Evolutionary conservation across 139 green algal species (phyloP), one percentile per base, ranked within the genome.

Genomic region (Marvania coccoides): DNA sequence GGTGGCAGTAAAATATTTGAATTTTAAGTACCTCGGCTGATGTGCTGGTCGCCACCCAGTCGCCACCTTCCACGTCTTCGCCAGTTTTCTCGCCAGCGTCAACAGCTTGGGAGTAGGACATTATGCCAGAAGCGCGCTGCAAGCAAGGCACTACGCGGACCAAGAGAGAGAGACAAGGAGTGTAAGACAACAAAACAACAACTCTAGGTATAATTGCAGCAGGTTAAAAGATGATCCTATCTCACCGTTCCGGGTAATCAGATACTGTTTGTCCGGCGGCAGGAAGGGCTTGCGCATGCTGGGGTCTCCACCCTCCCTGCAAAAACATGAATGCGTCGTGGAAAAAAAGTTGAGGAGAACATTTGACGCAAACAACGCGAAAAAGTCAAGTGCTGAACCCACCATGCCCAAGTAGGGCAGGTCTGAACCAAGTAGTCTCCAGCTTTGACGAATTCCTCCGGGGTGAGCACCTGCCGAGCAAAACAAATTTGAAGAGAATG

Each of bases 361-460:
- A 7, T 15, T 5, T 5, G 19, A 9, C 34, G 23, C 10, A 62
- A 15, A 40, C 14, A 38, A 28, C 4, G n/a, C 1, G 28, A 29
- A 5, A 59, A 59, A 55, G 24, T 23, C 15, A 38, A 69, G 13
- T 9, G 34, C 39, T 23, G 33, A 24, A 35, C 78, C 47, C 55
- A 94, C 88, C 89, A 96, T 5, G 73, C 69, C 89, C 89, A 96
- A 0, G 89, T 95, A 5, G 87, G 86, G 63, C 87, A 95, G 2
- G 82, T 78, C 12, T 83, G 75, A 8, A 95, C 87, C 0, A 96
- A 70, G 37, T 86, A 91, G 59, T 96, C 89, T 9, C 90, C 90
- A 12, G 87, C 81, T 15, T 38, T 38, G 6, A 95, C 77, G 63
- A 95, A 96, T 56, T 96, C 87, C 15, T 91, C 82, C 0, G 90